phyloP scores from a whole-genome alignment of 1,139 yeast genomes.

The Diutina siamensis region DNA sequence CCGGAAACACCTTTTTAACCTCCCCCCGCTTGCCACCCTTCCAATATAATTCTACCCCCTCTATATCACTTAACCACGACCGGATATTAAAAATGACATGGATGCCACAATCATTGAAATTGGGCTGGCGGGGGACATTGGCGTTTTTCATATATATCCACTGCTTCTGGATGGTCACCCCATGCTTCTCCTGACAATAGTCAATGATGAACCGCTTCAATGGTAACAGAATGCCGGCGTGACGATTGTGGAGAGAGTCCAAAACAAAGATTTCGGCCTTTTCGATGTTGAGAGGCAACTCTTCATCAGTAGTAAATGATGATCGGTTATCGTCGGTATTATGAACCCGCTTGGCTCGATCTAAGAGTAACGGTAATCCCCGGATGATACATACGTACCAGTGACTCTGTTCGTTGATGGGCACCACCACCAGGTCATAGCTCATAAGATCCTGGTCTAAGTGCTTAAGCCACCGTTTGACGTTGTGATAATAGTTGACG shows the following conservation, averaged over 20 bases:
- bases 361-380: slow-evolving; percentile 25
- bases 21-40: slow-evolving; percentile 14
- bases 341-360: slow-evolving; percentile 8
- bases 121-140: slow-evolving; percentile 72
- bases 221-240: slow-evolving; percentile 41
- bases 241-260: slow-evolving; percentile 64
- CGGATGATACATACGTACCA: slow-evolving; percentile 80
- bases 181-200: slow-evolving; percentile 58
- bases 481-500: slow-evolving; percentile 44
- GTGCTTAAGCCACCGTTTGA: slow-evolving; percentile 71
- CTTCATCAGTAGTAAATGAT: background rate
- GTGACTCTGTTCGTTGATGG: slow-evolving; percentile 72
- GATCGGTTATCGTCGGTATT: background rate
- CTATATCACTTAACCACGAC: slow-evolving; percentile 46
- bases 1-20: slow-evolving; percentile 11
- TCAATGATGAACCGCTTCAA: slow-evolving; percentile 53
- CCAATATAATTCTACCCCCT: slow-evolving; percentile 44
- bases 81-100: slow-evolving; percentile 75
- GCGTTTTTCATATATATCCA: slow-evolving; percentile 37
- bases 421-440: slow-evolving; percentile 57
- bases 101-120: slow-evolving; percentile 91
- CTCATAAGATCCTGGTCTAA: slow-evolving; percentile 41
- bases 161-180: slow-evolving; percentile 32
- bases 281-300: background rate
- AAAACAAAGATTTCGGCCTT: slow-evolving; percentile 51